A percentile compares a stretch with the other conserved stretches of the same genome.
These are phyloP conservation scores for Pythium plurisporium DNA, from an alignment of 352 stramenopile genomes.

Conservation along the genomic window DNA sequence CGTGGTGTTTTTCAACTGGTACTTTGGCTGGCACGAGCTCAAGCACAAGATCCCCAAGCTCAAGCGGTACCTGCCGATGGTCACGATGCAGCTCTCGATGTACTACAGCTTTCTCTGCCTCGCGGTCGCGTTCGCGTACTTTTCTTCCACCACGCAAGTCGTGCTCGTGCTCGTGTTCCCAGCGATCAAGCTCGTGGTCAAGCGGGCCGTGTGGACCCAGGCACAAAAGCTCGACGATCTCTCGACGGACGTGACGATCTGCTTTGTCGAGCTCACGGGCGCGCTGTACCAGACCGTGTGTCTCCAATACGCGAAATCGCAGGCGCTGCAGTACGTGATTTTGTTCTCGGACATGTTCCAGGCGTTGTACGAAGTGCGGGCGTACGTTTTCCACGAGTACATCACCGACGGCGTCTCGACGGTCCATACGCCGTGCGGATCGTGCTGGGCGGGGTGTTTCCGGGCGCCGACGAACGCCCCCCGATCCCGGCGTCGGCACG, in stretches of 20 bases:
- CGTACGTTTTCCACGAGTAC: no score
- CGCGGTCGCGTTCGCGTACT: slow-evolving; percentile 3
- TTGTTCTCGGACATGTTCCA: slow-evolving; percentile 8
- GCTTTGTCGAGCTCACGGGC: slow-evolving; percentile 14
- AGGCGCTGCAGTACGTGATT: neutral
- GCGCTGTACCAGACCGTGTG: slow-evolving; percentile 14
- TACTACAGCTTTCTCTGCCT: slow-evolving; percentile 18
- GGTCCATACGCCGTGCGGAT: no score
- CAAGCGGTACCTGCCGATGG: slow-evolving; percentile 9
- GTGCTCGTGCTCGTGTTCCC: slow-evolving; percentile 4
- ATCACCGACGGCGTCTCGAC: no score
- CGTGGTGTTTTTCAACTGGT: no score
- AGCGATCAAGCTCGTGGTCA: slow-evolving; percentile 9
- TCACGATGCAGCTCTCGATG: slow-evolving; percentile 11
- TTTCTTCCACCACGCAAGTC: neutral
- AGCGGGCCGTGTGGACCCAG: slow-evolving; percentile 4
- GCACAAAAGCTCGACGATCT: slow-evolving; percentile 14
- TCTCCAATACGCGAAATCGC: slow-evolving; percentile 8
- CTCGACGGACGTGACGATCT: slow-evolving; percentile 15
- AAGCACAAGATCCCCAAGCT: no score
- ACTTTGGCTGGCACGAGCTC: no score
- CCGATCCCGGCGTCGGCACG: no score
- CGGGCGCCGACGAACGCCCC: no score
- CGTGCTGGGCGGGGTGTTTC: no score
- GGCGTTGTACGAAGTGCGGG: neutral